Base-by-base conservation (phyloP, 371 early-diverging fungal species). In the Zopfochytrium polystomum region DNA sequence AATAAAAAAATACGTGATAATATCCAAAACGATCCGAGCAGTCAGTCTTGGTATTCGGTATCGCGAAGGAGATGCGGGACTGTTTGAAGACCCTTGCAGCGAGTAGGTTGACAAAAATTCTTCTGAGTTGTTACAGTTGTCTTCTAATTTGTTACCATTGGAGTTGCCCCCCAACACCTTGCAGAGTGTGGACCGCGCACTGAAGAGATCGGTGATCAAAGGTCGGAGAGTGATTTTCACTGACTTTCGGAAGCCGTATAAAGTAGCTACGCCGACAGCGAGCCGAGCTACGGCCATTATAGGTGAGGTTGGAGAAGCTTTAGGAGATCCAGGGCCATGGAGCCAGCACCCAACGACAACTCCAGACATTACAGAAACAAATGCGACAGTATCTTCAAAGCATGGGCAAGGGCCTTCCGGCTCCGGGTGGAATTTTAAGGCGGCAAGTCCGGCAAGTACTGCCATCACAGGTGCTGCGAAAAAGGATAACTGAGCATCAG, bases 361-460 rank as follows among this genome's bases (percentile, higher is more conserved):
- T 4, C 90, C 90, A 55, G 85, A 80, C 22, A 86, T 63, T 0
- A 82, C 81, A 25, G 50, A 31, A 11, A 70, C 44, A 63, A 86
- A 87, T n/a, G 87, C 85, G 30, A 89, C 85, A 65, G 84, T 79
- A 70, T 90, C 90, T 63, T 88, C 88, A 64, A 85, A 87, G 65
- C 90, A 90, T 0, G 90, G 90, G 63, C 90, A 90, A 50, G 84
- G 77, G 50, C 86, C 87, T 35, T 84, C 80, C 0, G 89, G 88
- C 62, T 88, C 85, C 23, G 90, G 89, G 52, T 87, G 87, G 23
- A 85, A 60, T 57, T 7, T 48, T 32, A 60, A 54, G 11, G 60
- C 38, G 20, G 48, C n/a, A 22, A 65, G 45, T 5, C 25, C 32
- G 7, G 63, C 38, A 23, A 45, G 20, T 2, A 60, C 26, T 31